Evolutionary conservation across 176 grass and related monocot genomes (phyloP).

Genomic region (Neostapfia colusana): DNA sequence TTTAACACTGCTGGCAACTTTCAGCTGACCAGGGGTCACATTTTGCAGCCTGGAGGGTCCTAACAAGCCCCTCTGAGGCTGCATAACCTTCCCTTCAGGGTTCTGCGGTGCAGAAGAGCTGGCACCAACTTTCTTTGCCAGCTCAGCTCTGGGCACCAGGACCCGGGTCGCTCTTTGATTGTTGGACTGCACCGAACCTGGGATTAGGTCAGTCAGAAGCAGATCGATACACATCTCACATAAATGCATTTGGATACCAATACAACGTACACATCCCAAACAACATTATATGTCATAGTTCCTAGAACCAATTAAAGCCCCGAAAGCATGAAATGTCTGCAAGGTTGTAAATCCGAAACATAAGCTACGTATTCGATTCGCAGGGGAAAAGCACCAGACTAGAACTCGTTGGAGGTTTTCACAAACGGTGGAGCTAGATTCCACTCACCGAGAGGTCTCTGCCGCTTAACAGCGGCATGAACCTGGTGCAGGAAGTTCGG

Average conservation of each 20-base stretch:
- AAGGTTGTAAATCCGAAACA: not conserved
- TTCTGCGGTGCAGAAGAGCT: constrained; percentile 34
- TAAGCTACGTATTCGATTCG: not conserved
- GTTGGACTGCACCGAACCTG: constrained; percentile 65
- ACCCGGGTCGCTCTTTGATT: constrained; percentile 58
- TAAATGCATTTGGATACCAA: constrained; percentile 20
- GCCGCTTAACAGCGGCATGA: constrained; percentile 75
- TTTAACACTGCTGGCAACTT: constrained; percentile 14
- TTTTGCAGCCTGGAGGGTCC: constrained; percentile 35
- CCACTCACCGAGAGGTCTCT: constrained; percentile 55
- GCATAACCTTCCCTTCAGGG: constrained; percentile 30
- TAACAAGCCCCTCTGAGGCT: constrained; percentile 33
- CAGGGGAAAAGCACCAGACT: constrained; percentile 6
- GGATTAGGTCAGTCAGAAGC: constrained; percentile 29
- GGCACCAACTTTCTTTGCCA: constrained; percentile 26
- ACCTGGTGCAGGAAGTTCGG: constrained; percentile 57
- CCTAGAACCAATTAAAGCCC: constrained; percentile 7
- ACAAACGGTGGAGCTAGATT: not conserved
- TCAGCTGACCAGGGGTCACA: constrained; percentile 34
- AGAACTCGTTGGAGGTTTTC: constrained; percentile 15
- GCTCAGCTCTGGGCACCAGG: constrained; percentile 45
- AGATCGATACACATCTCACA: constrained; percentile 13
- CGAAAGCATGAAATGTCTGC: not conserved
- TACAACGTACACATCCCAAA: constrained; percentile 10
- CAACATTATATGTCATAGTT: constrained; percentile 3